Evolutionary conservation across 1,284 basidiomycete species (phyloP), one percentile per base, ranked within the genome.

Genomic region (Fomitopsis palustris): DNA sequence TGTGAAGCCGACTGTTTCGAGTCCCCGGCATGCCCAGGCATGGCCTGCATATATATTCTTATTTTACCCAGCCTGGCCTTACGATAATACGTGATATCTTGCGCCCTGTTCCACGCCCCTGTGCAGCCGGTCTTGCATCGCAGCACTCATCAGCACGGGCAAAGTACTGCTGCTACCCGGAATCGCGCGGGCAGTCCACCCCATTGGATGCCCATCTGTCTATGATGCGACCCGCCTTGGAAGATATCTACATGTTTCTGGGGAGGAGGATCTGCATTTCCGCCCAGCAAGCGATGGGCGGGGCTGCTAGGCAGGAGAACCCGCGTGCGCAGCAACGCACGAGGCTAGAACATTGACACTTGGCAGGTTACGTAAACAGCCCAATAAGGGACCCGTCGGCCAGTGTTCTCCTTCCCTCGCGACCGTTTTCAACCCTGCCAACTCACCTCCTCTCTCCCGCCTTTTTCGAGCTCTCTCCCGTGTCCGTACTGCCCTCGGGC

Each of bases 351-450:
- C 14, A 47, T 2, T 27, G 45, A 7, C 25, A 21, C 45, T 47
- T 47, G 45, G 45, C 45, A 47, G 35, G 4, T 47, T 47, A 47
- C 25, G 29, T 37, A 52, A 33, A n/a, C 49, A 2, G 6, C 49
- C 49, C 31, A 31, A n/a, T 51, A 51, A 21, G 49, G 49, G 17
- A 29, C 66, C 65, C 63, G 65, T 64, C 62, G 39, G 60, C 61
- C 67, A 64, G 69, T 38, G 54, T 69, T 67, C 68, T 58, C 60
- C 49, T 66, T 62, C 63, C 61, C 60, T 64, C 63, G 56, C 61
- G 38, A 51, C 39, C 33, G 31, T 53, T 19, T 45, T 51, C 29
- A 47, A 58, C 59, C 55, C 56, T 59, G 61, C 61, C 56, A 58
- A 56, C 59, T 61, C 62, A 55, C 45, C 49, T 43, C 55, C 58